Base-by-base conservation (phyloP, 352 stramenopile species). In the Phytophthora sp. region DNA sequence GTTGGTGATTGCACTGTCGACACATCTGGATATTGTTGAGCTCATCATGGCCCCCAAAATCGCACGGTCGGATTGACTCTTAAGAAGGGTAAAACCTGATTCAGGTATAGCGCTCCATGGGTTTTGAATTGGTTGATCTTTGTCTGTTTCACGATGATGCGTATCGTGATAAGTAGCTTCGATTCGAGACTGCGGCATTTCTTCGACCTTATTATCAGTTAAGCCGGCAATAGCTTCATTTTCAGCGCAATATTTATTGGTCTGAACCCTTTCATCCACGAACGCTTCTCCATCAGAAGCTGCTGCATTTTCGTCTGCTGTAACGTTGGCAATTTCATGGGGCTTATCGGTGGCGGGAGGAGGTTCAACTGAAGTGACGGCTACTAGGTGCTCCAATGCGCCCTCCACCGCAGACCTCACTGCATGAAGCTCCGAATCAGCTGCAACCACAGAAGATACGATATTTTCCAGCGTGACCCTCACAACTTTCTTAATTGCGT, bases 1-100 rank as follows among this genome's bases (percentile, higher is more conserved):
- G 12, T 13, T 32, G 4, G 2, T 41, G 37, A 75, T 67, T 9
- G 34, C 28, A 0, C 17, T 12, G 7, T 72, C 37, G 5, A 75
- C 21, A 24, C 52, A 72, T 8, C 7, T 63, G 11, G 45, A 34
- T 27, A 76, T 72, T 1, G 48, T 63, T 5, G 31, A 55, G 21
- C 24, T 44, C 67, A 76, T 69, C 30, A 76, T 62, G 5, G 57
- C 62, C 15, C 17, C 37, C 5, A 76, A 30, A 27, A 76, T 73
- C 24, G 61, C 50, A 18, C 38, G 53, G 48, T 76, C 61, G 0
- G 67, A 76, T 27, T 60, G 48, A 18, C 52, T 70, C 13, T 72
- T 76, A 0, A 50, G 3, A n/a, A 76, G 43, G 1, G 28, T 8
- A 12, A 23, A 48, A 15, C 15, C 8, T 11, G 17, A 24, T 15